Conservation (phyloP, 83 land plant genomes). For the Thuja plicata region DNA sequence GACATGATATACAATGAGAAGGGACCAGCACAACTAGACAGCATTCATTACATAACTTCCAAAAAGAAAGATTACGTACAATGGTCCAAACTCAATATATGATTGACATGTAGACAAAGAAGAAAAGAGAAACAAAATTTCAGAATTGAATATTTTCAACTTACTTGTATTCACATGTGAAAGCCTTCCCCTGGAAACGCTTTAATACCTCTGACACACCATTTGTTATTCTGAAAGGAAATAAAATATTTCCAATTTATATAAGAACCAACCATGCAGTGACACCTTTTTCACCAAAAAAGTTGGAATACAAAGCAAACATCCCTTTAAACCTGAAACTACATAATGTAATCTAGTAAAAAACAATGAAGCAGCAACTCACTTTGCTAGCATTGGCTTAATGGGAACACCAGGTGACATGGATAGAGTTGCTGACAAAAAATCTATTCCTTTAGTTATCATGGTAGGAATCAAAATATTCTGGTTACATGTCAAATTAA, state of each 20-base stretch:
- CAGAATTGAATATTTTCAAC: conserved; percentile 4
- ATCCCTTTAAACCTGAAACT: background rate
- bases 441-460: conserved; percentile 56
- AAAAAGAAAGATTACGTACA: background rate
- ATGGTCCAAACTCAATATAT: background rate
- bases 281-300: background rate
- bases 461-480: conserved; percentile 42
- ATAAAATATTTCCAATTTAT: background rate
- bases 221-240: conserved; percentile 77
- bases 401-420: conserved; percentile 84
- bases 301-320: background rate
- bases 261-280: background rate
- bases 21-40: background rate
- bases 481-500: background rate
- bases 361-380: background rate
- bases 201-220: conserved; percentile 75
- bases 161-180: conserved; percentile 95
- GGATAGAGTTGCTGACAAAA: conserved; percentile 47
- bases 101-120: background rate
- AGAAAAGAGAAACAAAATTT: background rate
- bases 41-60: background rate
- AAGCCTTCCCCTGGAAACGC: conserved; percentile 71
- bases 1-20: background rate
- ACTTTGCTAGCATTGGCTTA: conserved; percentile 98
- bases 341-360: background rate